Evolutionary conservation across 176 grass and related monocot species (phyloP), one percentile per base, ranked within the genome.

Genomic region (Carex myosuroides): DNA sequence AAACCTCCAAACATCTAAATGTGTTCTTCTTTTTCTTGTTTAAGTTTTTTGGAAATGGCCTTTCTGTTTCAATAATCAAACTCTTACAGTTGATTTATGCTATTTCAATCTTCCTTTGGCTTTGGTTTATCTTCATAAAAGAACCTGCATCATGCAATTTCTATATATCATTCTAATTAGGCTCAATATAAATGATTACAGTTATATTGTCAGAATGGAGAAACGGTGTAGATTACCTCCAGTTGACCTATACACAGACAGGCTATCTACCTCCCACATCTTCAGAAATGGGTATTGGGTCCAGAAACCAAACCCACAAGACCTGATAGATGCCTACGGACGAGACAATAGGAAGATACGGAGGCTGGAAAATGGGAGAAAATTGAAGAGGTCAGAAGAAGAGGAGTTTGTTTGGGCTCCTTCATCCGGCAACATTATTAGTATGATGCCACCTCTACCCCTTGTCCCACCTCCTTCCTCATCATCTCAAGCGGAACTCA

Each of bases 291-390:
- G 89, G 74, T 91, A 89, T 71, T 85, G 87, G 30, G 91, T 90
- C 50, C 72, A 55, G 24, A 77, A 77, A 21, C 91, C 88, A 59
- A 87, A 91, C 83, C 80, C 93, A 80, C 91, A 93, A 86, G 93
- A 99, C 44, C 88, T 99, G 80, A 99, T 99, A 89, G 96, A 94
- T 85, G 91, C 93, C 37, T 99, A 99, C 85, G 96, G 96, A 83
- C 86, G 66, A 53, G 88, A 86, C 79, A 84, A 82, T 60, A 83
- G 85, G 85, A 99, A 99, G 84, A 73, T 94, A 46, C 93, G 86
- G 76, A 90, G 89, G 21, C 82, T 95, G n/a, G 89, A 94, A 82
- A 80, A 64, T 61, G 86, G 85, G 67, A 90, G 86, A 60, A 87
- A 92, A 77, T 99, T 91, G 93, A 89, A 90, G 30, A 91, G 82